Conservation (phyloP, 176 grass and related monocot species). For the Hordeum marinum region DNA sequence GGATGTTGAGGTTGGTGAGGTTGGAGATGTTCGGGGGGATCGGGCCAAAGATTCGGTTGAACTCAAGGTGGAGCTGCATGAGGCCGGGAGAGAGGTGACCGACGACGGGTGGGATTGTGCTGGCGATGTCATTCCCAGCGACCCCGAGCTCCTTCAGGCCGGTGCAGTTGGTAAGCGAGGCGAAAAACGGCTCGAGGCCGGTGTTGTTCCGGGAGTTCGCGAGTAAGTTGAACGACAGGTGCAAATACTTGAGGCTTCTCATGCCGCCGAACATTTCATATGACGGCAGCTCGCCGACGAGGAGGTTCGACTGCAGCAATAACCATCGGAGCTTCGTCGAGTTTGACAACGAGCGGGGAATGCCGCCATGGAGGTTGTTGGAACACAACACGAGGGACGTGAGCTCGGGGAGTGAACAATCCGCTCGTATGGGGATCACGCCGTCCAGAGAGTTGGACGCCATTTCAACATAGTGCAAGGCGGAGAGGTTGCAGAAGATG, state of each 20-base stretch:
- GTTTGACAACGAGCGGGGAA: conserved; percentile 63
- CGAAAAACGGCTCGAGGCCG: conserved; percentile 66
- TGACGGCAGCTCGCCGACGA: conserved; percentile 51
- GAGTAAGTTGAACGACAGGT: conserved; percentile 72
- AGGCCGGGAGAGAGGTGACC: conserved; percentile 45
- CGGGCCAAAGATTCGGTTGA: conserved; percentile 64
- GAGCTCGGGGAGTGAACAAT: conserved; percentile 52
- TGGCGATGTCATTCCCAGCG: conserved; percentile 55
- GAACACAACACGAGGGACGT: conserved; percentile 72
- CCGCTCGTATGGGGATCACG: conserved; percentile 42
- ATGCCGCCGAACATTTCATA: conserved; percentile 49
- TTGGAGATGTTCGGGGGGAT: conserved; percentile 60
- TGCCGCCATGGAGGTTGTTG: conserved; percentile 56
- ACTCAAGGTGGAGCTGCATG: conserved; percentile 64
- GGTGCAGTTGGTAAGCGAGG: conserved; percentile 69
- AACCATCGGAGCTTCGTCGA: conserved; percentile 80
- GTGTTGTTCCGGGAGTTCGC: conserved; percentile 37
- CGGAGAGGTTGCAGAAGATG: conserved; percentile 68
- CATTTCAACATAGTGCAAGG: conserved; percentile 69
- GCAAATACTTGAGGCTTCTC: conserved; percentile 43
- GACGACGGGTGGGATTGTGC: conserved; percentile 45
- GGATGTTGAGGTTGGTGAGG: conserved; percentile 58
- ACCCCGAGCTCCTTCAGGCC: conserved; percentile 55
- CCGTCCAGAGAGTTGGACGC: conserved; percentile 60
- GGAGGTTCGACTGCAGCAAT: conserved; percentile 55